Base-by-base conservation (phyloP, 352 stramenopile genomes). In the Phytophthora pseudosyringae region DNA sequence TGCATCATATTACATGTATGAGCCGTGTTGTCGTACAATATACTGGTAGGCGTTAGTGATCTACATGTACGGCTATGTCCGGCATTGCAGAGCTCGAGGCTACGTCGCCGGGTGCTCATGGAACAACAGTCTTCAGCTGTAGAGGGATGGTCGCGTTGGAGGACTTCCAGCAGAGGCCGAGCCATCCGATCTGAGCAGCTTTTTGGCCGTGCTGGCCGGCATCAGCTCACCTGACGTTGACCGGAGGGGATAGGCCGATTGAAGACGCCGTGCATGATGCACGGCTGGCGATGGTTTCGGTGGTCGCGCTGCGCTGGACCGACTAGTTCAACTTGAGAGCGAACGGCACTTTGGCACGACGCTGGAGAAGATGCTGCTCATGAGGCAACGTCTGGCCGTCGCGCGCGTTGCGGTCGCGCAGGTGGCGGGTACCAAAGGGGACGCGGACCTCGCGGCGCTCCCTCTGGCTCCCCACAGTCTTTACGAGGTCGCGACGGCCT, bases 41-140 rank as follows among this genome's bases (percentile, higher is more conserved):
- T 52, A 67, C 57, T 46, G 28, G 43, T 38, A 55, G 44, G 35
- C 36, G 35, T 55, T 56, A 56, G 44, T 51, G 59, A 55, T 51
- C 33, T 5, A 38, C 16, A n/a, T 5, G n/a, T 45, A 16, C 26
- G 18, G 15, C 6, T 15, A 33, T 13, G 35, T 29, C 10, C 9
- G 28, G 28, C 38, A 43, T 41, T 60, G 29, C 53, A 26, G 39
- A 46, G 16, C 6, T 46, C 40, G 40, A 46, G 18, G 18, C 40
- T 31, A 46, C n/a, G 2, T n/a, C 4, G 33, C 16, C 15, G 44
- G 52, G 31, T 5, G 39, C 12, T 60, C 52, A 61, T 40, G n/a
- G 15, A 18, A 29, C 51, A 33, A 59, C 52, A 25, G 38, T 59
- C 28, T 60, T 60, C 29, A 44, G 16, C 33, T 36, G 36, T 59